Conservation (phyloP, 306 rosid genomes). For the Castanea crenata region DNA sequence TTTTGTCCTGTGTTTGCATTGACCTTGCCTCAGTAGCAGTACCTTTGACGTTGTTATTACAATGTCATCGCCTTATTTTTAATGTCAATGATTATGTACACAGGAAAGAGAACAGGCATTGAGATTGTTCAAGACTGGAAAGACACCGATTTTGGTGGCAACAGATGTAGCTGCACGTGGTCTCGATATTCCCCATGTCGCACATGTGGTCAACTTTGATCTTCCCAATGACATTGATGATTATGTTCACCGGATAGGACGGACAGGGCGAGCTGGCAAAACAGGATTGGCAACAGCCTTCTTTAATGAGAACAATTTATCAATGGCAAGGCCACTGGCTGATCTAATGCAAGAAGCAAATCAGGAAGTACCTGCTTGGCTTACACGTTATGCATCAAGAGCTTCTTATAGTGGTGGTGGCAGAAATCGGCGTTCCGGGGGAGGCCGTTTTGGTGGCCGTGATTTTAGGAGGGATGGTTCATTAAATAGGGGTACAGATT, state of each 20-base stretch:
- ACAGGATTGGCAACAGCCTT: slow-evolving; percentile 81
- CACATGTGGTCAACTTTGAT: slow-evolving; percentile 79
- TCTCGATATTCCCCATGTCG: slow-evolving; percentile 78
- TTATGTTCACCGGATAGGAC: slow-evolving; percentile 81
- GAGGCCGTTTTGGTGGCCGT: slow-evolving; percentile 72
- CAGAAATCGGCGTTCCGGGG: slow-evolving; percentile 56
- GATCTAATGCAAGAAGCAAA: slow-evolving; percentile 84
- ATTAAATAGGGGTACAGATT: slow-evolving; percentile 45
- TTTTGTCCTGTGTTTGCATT: neutral
- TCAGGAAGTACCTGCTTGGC: slow-evolving; percentile 85
- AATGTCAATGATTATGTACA: slow-evolving; percentile 2
- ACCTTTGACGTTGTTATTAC: neutral
- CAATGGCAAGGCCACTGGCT: slow-evolving; percentile 65
- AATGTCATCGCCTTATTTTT: slow-evolving; percentile 2
- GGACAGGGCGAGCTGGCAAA: slow-evolving; percentile 85
- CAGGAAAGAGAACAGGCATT: slow-evolving; percentile 83
- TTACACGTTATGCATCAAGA: slow-evolving; percentile 60
- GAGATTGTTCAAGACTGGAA: slow-evolving; percentile 71
- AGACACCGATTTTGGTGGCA: slow-evolving; percentile 79
- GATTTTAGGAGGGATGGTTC: slow-evolving; percentile 66
- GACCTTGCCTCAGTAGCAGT: neutral
- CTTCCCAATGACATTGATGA: slow-evolving; percentile 85
- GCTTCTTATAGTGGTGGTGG: slow-evolving; percentile 48
- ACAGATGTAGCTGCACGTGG: slow-evolving; percentile 92
- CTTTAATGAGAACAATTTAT: slow-evolving; percentile 57